Conservation (phyloP, 208 protist genomes). For the Trypanosoma cruzi region DNA sequence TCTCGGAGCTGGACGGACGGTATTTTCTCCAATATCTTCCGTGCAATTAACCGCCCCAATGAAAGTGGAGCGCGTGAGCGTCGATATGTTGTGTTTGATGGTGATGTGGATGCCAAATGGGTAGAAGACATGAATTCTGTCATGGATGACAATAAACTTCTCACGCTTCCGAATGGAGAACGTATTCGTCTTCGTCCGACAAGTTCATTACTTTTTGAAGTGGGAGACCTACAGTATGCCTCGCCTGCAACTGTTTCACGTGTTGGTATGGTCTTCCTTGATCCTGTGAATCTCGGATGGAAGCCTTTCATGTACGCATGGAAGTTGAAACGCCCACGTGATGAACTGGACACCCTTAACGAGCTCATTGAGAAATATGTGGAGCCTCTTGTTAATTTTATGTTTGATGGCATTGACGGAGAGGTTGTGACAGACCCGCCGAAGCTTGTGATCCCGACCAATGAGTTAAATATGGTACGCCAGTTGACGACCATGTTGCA, state of each 20-base stretch:
- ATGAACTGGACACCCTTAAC: constrained; percentile 92
- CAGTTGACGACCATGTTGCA: constrained; percentile 95
- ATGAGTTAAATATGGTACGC: constrained; percentile 93
- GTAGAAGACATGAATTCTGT: constrained; percentile 99
- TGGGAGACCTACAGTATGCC: constrained; percentile 98
- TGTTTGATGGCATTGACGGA: constrained; percentile 93
- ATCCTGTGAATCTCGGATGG: constrained; percentile 98
- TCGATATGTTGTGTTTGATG: constrained; percentile 98
- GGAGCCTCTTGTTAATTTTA: constrained; percentile 85
- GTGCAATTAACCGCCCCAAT: constrained; percentile 93
- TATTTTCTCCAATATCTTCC: constrained; percentile 99
- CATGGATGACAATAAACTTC: constrained; percentile 99
- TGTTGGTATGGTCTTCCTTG: constrained; percentile 99
- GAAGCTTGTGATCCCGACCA: constrained; percentile 85
- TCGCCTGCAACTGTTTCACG: constrained; percentile 99
- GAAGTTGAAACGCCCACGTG: constrained; percentile 81
- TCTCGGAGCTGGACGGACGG: constrained; percentile 99
- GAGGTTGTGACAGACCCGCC: constrained; percentile 65
- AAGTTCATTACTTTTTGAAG: constrained; percentile 98
- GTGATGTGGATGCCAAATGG: constrained; percentile 99
- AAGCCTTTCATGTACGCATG: constrained; percentile 95
- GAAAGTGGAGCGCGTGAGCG: constrained; percentile 82
- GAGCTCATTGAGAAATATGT: constrained; percentile 96
- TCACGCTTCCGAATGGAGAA: constrained; percentile 99
- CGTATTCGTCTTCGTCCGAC: constrained; percentile 96